Evolutionary conservation across 371 early-diverging fungal genomes (phyloP).

Genomic region (Lichtheimia corymbifera): DNA sequence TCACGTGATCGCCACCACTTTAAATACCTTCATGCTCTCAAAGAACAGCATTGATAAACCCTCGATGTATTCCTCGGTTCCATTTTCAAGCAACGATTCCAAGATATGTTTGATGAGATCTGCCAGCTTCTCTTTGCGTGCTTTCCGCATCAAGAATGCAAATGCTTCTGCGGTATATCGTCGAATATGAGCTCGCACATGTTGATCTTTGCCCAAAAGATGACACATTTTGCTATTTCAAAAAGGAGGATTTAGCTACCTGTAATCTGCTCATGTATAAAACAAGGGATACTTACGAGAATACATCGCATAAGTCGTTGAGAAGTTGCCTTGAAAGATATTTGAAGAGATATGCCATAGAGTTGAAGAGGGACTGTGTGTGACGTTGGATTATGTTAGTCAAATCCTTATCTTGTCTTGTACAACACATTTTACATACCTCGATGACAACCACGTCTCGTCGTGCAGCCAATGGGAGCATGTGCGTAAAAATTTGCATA

Average conservation of each 20-base stretch:
- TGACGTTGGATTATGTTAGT: too few species aligned
- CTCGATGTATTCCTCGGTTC: conserved; percentile 61
- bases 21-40: conserved; percentile 73
- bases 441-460: conserved; percentile 77
- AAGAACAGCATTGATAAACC: conserved; percentile 80
- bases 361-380: conserved; percentile 76
- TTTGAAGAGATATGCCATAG: conserved; percentile 90
- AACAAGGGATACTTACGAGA: conserved; percentile 41
- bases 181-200: conserved; percentile 76
- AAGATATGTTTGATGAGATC: conserved; percentile 62
- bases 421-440: conserved; percentile 36
- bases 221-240: conserved; percentile 64
- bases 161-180: conserved; percentile 91
- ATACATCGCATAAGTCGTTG: conserved; percentile 70
- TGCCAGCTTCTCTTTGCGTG: conserved; percentile 58
- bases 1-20: neutral
- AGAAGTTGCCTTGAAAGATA: conserved; percentile 74
- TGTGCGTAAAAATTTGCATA: conserved; percentile 55
- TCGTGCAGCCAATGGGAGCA: conserved; percentile 66
- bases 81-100: conserved; percentile 48
- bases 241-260: neutral
- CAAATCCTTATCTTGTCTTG: too few species aligned
- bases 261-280: neutral
- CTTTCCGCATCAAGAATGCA: conserved; percentile 86
- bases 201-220: conserved; percentile 64